Evolutionary conservation across 768 basidiomycete species (phyloP), one percentile per base, ranked within the genome.

Genomic region (Chlorophyllum brunneum): DNA sequence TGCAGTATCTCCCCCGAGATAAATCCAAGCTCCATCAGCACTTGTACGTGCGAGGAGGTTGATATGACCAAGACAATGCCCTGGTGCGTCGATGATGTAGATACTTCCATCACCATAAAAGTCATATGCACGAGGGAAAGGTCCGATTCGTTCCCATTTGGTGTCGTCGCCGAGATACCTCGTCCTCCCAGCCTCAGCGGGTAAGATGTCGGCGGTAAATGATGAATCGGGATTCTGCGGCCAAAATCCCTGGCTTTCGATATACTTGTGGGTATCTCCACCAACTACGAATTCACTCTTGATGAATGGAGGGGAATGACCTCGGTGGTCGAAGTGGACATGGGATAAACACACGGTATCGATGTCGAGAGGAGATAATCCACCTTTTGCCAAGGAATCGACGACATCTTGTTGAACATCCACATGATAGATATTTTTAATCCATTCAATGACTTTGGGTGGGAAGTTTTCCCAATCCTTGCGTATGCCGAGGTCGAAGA

Each of bases 401-500:
- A 63, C 64, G 10, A 77, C 77, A 43, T 69, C 70, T 52, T 79
- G 76, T 0, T 61, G 59, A 27, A 69, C 59, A 20, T 60, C 58
- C 20, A 64, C 42, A 6, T 56, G 46, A 51, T 56, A 69, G 4
- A 56, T 38, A 9, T 47, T 37, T 34, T 64, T 59, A 40, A 72
- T 60, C 59, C 54, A 57, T 42, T 67, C 54, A 24, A 65, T 64
- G 39, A 64, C 51, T 0, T 46, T 58, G 0, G 75, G 75, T 0
- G 77, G 70, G 48, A 67, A 72, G 4, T 64, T 72, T 18, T 74
- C 65, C 58, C 68, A 66, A 55, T 83, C 75, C 37, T 71, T 69
- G 20, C 80, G 74, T 7, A 77, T 67, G 9, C 82, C 82, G n/a
- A 84, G 71, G 54, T 85, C 84, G 56, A 84, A 83, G 0, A 82